These are phyloP conservation scores for Aspergillus ochraceoroseus DNA, from an alignment of 2,329 filamentous ascomycete species.

Conservation along the genomic window DNA sequence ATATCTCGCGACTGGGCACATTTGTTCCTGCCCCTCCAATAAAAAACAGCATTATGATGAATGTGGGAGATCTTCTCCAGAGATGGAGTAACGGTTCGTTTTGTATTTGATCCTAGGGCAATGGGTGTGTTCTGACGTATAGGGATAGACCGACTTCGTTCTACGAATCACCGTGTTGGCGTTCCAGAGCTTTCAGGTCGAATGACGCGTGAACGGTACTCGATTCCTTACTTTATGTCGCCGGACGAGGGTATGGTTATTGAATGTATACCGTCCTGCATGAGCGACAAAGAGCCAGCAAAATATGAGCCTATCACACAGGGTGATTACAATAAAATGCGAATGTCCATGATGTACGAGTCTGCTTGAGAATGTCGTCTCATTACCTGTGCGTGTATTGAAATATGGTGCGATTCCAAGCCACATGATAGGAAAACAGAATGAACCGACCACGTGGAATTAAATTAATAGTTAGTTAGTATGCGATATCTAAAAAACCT, in stretches of 20 bases:
- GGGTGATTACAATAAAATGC: slow-evolving; percentile 36
- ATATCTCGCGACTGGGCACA: slow-evolving; percentile 35
- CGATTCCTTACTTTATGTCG: slow-evolving; percentile 57
- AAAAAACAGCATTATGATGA: slow-evolving; percentile 46
- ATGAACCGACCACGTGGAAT: too few relatives aligned
- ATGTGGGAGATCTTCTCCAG: slow-evolving; percentile 49
- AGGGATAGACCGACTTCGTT: slow-evolving; percentile 46
- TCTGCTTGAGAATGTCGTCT: neutral
- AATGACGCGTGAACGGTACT: slow-evolving; percentile 52
- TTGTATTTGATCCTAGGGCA: neutral
- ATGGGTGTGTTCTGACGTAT: neutral
- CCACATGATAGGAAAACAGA: too few relatives aligned
- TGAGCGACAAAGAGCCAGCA: slow-evolving; percentile 40
- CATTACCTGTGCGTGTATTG: too few relatives aligned
- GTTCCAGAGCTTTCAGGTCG: slow-evolving; percentile 41
- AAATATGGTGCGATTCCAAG: too few relatives aligned
- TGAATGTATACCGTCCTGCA: slow-evolving; percentile 50
- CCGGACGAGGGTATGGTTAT: slow-evolving; percentile 50
- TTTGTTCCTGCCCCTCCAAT: slow-evolving; percentile 43
- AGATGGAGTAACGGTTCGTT: slow-evolving; percentile 48
- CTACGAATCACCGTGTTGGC: slow-evolving; percentile 52
- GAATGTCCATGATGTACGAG: slow-evolving; percentile 27
- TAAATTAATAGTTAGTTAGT: too few relatives aligned
- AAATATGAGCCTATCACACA: slow-evolving; percentile 51
- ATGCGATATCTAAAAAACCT: too few relatives aligned